A percentile compares a stretch with the other conserved stretches of the same genome.
These are phyloP conservation scores for Aspergillus sclerotialis DNA, from an alignment of 2,329 filamentous ascomycete species.

Conservation along the genomic window DNA sequence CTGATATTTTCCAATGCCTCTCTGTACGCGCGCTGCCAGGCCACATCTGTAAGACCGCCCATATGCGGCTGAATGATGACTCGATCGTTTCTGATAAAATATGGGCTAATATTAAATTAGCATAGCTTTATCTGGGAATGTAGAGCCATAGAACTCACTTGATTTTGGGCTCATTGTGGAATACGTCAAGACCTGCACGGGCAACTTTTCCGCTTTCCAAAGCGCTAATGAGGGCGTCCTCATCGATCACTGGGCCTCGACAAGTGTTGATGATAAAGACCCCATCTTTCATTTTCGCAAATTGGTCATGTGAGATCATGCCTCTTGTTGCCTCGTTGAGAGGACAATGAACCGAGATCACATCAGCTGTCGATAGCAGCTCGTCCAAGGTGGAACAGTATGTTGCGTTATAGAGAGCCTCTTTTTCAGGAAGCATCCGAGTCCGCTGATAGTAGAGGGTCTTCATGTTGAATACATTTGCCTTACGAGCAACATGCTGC, in stretches of 20 bases:
- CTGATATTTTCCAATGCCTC: conserved; percentile 44
- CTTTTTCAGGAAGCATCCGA: conserved; percentile 27
- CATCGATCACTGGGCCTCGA: conserved; percentile 39
- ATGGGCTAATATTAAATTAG: conserved; percentile 33
- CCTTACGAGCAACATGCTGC: conserved; percentile 33
- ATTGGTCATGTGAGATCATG: conserved; percentile 35
- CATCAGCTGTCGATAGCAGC: conserved; percentile 35
- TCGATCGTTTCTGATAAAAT: conserved; percentile 35
- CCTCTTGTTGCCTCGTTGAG: conserved; percentile 35
- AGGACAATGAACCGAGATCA: conserved; percentile 44
- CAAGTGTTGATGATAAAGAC: conserved; percentile 42
- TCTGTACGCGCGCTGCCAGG: conserved; percentile 36
- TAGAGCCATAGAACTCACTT: too few relatives aligned
- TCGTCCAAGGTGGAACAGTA: conserved; percentile 34
- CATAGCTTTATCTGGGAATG: too few relatives aligned
- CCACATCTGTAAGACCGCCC: conserved; percentile 39
- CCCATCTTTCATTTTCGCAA: conserved; percentile 40
- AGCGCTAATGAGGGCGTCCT: conserved; percentile 37
- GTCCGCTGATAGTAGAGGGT: conserved; percentile 40
- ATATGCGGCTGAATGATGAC: conserved; percentile 41
- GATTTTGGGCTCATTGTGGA: conserved; percentile 40
- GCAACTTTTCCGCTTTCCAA: conserved; percentile 39
- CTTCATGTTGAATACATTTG: conserved; percentile 37
- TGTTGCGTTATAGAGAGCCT: conserved; percentile 27
- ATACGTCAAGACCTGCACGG: conserved; percentile 44